These are phyloP conservation scores for Glycine tomentella DNA, from an alignment of 306 rosid species.

Conservation along the genomic window DNA sequence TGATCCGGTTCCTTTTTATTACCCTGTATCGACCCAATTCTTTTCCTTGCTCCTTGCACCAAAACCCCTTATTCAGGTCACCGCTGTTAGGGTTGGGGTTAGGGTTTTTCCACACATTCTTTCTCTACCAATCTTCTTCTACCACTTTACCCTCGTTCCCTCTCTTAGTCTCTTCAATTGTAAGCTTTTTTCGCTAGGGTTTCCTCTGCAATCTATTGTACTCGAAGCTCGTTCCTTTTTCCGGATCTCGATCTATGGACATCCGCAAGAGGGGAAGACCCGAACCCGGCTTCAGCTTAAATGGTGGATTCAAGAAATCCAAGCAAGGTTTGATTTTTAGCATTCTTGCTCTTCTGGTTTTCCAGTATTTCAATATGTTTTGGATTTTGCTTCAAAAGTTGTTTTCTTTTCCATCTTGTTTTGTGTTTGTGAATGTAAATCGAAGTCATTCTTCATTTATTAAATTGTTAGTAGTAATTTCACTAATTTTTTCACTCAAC, in stretches of 20 bases:
- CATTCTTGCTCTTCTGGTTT: neutral
- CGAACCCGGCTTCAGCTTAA: constrained; percentile 55
- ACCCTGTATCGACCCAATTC: neutral
- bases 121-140: neutral
- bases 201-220: neutral
- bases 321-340: constrained; percentile 59
- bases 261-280: constrained; percentile 76
- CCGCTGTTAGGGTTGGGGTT: constrained; percentile 61
- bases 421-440: neutral
- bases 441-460: neutral
- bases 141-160: neutral
- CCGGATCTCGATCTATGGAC: constrained; percentile 73
- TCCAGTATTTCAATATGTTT: neutral
- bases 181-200: neutral
- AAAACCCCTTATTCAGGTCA: constrained; percentile 50
- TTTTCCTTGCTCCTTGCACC: constrained; percentile 7
- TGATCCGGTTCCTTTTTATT: neutral
- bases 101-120: constrained; percentile 10
- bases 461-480: neutral
- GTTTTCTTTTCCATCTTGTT: neutral
- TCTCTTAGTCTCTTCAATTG: constrained; percentile 7
- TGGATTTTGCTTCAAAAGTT: constrained; percentile 8
- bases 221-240: neutral
- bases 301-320: constrained; percentile 74
- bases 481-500: neutral